phyloP scores from a whole-genome alignment of 345 rosid species.

The Aquilaria yunnanensis region DNA sequence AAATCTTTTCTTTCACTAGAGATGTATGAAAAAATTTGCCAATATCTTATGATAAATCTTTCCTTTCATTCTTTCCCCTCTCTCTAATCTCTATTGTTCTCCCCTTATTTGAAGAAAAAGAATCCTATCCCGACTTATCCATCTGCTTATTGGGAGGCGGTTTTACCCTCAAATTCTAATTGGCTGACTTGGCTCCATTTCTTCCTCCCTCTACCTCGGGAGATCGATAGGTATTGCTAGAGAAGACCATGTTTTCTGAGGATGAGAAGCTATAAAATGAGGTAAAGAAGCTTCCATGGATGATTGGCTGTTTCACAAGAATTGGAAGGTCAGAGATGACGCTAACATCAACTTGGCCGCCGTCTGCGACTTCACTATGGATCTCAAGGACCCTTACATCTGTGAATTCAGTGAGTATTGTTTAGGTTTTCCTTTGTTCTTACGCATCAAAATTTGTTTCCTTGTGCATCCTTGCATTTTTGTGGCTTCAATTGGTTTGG shows the following conservation, averaged over 20 bases:
- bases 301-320: slow-evolving; percentile 91
- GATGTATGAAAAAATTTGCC: no score
- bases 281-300: slow-evolving; percentile 98
- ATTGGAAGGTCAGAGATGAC: slow-evolving; percentile 96
- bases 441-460: slow-evolving; percentile 48
- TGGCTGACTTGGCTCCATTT: neutral
- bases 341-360: slow-evolving; percentile 89
- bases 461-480: slow-evolving; percentile 32
- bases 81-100: no score
- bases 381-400: slow-evolving; percentile 89
- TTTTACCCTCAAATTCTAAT: no score
- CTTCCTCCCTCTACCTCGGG: slow-evolving; percentile 13
- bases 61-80: no score
- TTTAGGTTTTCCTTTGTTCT: slow-evolving; percentile 20
- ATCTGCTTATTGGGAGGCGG: no score
- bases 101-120: no score
- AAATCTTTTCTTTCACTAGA: no score
- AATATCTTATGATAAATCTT: no score
- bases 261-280: slow-evolving; percentile 90
- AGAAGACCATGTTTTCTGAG: slow-evolving; percentile 35
- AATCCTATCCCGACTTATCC: no score
- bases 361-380: slow-evolving; percentile 74
- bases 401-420: slow-evolving; percentile 76
- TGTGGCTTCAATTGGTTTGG: slow-evolving; percentile 11
- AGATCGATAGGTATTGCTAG: slow-evolving; percentile 13